phyloP scores from a whole-genome alignment of 495 filamentous ascomycete genomes.

The Entonaema liquescens region DNA sequence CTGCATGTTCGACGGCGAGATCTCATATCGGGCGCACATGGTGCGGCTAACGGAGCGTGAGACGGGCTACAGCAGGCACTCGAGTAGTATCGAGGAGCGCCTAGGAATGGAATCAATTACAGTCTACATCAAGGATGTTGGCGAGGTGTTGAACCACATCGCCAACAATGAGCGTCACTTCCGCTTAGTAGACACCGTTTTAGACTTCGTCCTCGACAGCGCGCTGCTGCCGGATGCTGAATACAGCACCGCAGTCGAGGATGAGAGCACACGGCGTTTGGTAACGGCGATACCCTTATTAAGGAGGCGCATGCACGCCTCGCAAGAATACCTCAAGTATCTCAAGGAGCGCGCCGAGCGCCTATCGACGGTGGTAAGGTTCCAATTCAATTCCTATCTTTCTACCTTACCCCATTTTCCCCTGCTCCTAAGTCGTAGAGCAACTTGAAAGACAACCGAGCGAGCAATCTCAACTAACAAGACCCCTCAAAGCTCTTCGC shows the following conservation, averaged over 20 bases:
- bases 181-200: constrained; percentile 19
- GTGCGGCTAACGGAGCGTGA: constrained; percentile 33
- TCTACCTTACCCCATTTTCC: neutral
- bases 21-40: constrained; percentile 30
- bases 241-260: neutral
- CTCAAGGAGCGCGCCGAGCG: constrained; percentile 38
- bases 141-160: constrained; percentile 31
- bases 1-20: constrained; percentile 36
- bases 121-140: constrained; percentile 31
- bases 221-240: constrained; percentile 2
- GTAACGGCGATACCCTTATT: constrained; percentile 30
- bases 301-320: constrained; percentile 37
- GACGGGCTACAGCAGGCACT: constrained; percentile 32
- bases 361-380: constrained; percentile 37
- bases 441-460: neutral
- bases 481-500: constrained; percentile 31
- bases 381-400: neutral
- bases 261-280: constrained; percentile 14
- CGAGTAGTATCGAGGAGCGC: constrained; percentile 25
- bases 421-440: neutral
- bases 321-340: constrained; percentile 36
- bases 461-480: neutral
- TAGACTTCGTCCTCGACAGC: constrained; percentile 31
- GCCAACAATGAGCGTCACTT: constrained; percentile 34
- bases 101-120: constrained; percentile 30